Base-by-base conservation (phyloP, 1,139 yeast genomes). In the Meyerozyma carpophila region DNA sequence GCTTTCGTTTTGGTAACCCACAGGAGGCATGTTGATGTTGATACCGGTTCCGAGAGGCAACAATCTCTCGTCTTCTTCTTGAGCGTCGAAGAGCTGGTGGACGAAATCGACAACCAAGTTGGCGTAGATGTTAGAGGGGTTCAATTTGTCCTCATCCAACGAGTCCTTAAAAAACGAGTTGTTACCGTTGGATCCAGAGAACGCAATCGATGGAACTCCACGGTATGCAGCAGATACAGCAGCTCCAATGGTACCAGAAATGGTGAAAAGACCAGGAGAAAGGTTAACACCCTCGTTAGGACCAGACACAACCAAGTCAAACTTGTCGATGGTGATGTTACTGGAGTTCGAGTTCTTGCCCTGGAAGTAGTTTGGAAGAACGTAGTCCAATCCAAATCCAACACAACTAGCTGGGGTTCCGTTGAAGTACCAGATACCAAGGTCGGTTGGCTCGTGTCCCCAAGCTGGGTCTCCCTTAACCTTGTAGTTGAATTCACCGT, bases 371-470 rank as follows among this genome's bases (percentile, higher is more conserved):
- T 55, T 60, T 42, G 78, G 77, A 45, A 69, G 54, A 34, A 73
- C 68, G 54, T 71, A 70, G 45, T 63, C 62, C 51, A 72, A 59
- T 36, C 66, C 76, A 48, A 73, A 72, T 26, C 74, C 70, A 42
- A 71, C 70, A 54, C 66, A 61, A 18, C 73, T 59, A 20, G 73
- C 72, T 41, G 78, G 77, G 26, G 78, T 72, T 53, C 76, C 77
- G 51, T 72, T 70, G 62, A 71, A 70, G 58, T 73, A 73, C 77
- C 77, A 73, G 52, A 73, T 59, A 54, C 68, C 66, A 53, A 59
- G 57, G 56, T 73, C 75, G 47, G 62, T 55, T 14, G 52, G 61
- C 56, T 73, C 78, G 47, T 70, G 74, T 45, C 73, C 76, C 75
- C 76, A 73, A 32, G 75, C 63, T 47, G 78, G 77, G 28, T 65